Base-by-base conservation (phyloP, 768 basidiomycete species). In the Collybiopsis confluens region DNA sequence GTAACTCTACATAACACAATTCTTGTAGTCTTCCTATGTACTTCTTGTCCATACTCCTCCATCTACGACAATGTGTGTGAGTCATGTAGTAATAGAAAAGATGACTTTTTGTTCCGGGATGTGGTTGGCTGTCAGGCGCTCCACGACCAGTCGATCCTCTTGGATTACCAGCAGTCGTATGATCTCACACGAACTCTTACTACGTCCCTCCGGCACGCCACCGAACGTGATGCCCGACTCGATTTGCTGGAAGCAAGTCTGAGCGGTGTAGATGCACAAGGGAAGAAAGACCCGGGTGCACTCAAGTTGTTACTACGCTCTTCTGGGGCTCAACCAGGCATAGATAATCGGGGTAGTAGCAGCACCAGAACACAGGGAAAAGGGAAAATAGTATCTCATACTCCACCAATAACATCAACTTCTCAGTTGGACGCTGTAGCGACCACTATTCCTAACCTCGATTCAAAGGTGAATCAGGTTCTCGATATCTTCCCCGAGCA, bases 401-500 rank as follows among this genome's bases (percentile, higher is more conserved):
- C 35, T 26, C 15, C 45, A 5, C 28, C 42, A 9, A 50, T 56
- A 11, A 27, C 45, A 43, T 40, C 52, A n/a, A 51, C 59, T 15
- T 57, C 50, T 8, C 49, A 64, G 21, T 33, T n/a, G n/a, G n/a
- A n/a, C n/a, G 30, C 45, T 15, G 21, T 13, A 4, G 23, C 36
- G 23, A 21, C n/a, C 6, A 58, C 65, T 18, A 74, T 81, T 52
- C 66, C 68, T 20, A 75, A 76, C 57, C 63, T 86, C 18, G 83
- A 88, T 51, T 50, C 78, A 21, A 78, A 84, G 47, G 72, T 88
- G 24, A 73, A 79, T 0, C 86, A 91, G 59, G 82, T 93, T 10
- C 74, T 89, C 11, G 90, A 90, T 58, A 82, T 93, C 56, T 72
- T 94, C 33, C 88, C 90, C 0, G 78, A 89, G 40, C 70, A 80